Evolutionary conservation across 225 moss, liverwort and hornwort genomes (phyloP).

Genomic region (Ulota crispa): DNA sequence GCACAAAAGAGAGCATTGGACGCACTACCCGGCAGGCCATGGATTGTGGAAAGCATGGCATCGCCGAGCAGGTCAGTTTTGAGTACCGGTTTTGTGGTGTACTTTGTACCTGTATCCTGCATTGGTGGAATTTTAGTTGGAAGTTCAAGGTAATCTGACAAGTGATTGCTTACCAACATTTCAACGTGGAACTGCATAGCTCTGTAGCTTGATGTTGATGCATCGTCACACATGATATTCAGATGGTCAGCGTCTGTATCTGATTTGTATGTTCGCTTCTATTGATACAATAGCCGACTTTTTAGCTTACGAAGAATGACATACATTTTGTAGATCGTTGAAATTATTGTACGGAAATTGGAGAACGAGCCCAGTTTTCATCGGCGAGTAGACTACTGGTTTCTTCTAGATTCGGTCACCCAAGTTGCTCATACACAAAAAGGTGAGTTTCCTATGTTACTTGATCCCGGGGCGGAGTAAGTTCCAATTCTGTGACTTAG

Average conservation of each 20-base stretch:
- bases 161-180: background rate
- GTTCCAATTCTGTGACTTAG: background rate
- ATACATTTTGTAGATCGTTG: constrained; percentile 68
- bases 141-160: background rate
- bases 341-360: constrained; percentile 80
- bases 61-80: constrained; percentile 82
- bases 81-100: background rate
- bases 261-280: background rate
- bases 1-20: constrained; percentile 97
- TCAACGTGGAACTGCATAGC: background rate
- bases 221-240: background rate
- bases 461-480: background rate
- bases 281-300: constrained; percentile 10
- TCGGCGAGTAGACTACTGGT: constrained; percentile 94
- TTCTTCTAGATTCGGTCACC: constrained; percentile 95
- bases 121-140: background rate
- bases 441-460: constrained; percentile 51
- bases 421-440: constrained; percentile 76
- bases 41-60: constrained; percentile 92
- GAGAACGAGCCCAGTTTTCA: constrained; percentile 97
- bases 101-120: background rate
- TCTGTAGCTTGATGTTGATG: background rate
- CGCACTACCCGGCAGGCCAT: constrained; percentile 97
- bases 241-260: background rate
- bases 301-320: constrained; percentile 12